Percentiles rank a stretch among this genome's conserved stretches.
These are phyloP conservation scores for Xenoacremonium recifei DNA, from an alignment of 2,329 filamentous ascomycete species.

Conservation along the genomic window DNA sequence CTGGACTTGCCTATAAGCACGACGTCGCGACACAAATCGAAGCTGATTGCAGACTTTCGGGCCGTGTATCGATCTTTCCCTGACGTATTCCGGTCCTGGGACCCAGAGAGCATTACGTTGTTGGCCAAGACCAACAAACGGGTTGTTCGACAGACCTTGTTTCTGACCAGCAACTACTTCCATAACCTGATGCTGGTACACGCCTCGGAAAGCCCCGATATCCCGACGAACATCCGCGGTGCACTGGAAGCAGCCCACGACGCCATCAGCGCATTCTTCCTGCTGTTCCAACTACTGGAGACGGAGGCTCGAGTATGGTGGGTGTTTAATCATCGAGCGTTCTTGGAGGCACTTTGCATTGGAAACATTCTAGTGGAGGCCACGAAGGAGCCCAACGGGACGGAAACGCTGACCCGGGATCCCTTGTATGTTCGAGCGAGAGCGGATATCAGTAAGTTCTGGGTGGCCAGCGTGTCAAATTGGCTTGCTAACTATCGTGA, in stretches of 20 bases:
- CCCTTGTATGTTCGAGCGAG: conserved; percentile 59
- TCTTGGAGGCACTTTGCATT: conserved; percentile 72
- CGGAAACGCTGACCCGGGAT: conserved; percentile 49
- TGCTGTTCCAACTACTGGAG: conserved; percentile 67
- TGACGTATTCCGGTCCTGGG: conserved; percentile 66
- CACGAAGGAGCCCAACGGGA: conserved; percentile 42
- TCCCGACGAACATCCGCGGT: conserved; percentile 64
- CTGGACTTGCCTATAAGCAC: conserved; percentile 70
- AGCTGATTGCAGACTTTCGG: conserved; percentile 67
- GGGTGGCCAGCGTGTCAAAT: not conserved
- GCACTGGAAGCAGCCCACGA: conserved; percentile 75
- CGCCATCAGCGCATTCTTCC: conserved; percentile 72
- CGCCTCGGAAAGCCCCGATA: conserved; percentile 64
- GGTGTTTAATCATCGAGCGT: conserved; percentile 80
- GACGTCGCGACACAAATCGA: conserved; percentile 66
- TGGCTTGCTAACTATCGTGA: conserved; percentile 6
- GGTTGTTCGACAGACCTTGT: conserved; percentile 71
- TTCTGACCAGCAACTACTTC: conserved; percentile 78
- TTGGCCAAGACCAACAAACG: conserved; percentile 61
- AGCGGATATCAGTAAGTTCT: conserved; percentile 56
- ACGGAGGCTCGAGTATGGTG: conserved; percentile 77
- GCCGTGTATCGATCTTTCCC: conserved; percentile 73
- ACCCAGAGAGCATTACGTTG: conserved; percentile 56
- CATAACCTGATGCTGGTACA: conserved; percentile 81
- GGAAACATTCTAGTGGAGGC: conserved; percentile 57